These are phyloP conservation scores for Rhodocollybia butyracea DNA, from an alignment of 768 basidiomycete species.

Conservation along the genomic window DNA sequence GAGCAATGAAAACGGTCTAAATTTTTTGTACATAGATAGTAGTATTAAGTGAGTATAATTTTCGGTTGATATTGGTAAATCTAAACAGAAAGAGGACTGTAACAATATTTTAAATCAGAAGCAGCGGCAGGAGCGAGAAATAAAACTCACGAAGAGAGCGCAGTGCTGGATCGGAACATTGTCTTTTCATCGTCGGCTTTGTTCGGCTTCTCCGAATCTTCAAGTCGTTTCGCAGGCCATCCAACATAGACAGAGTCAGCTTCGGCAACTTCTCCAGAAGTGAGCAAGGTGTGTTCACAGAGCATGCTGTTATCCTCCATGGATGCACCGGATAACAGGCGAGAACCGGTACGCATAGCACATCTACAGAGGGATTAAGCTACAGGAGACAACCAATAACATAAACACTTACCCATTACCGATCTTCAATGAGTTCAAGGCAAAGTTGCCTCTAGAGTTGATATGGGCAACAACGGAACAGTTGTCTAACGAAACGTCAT, in stretches of 20 bases:
- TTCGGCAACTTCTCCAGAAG: constrained; percentile 45
- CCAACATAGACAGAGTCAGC: constrained; percentile 35
- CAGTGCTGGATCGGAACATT: neutral
- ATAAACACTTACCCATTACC: constrained; percentile 28
- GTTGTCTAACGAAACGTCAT: constrained; percentile 41
- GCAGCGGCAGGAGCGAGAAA: no score
- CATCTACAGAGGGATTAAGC: constrained; percentile 21
- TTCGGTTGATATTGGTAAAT: no score
- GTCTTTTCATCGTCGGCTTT: constrained; percentile 3
- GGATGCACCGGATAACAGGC: constrained; percentile 45
- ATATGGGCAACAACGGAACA: constrained; percentile 47
- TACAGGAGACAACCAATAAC: neutral
- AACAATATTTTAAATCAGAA: no score
- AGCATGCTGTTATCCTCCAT: constrained; percentile 50
- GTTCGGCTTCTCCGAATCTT: constrained; percentile 15
- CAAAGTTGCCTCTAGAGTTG: constrained; percentile 44
- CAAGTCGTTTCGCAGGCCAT: constrained; percentile 38
- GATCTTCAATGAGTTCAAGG: constrained; percentile 39
- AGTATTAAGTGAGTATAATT: no score
- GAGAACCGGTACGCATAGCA: constrained; percentile 42
- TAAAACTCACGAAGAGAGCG: no score
- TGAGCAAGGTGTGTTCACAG: constrained; percentile 43
- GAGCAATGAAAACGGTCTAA: no score
- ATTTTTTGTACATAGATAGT: no score
- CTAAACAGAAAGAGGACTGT: no score